Evolutionary conservation across 495 filamentous ascomycete genomes (phyloP).

Genomic region (Tricharina praecox): DNA sequence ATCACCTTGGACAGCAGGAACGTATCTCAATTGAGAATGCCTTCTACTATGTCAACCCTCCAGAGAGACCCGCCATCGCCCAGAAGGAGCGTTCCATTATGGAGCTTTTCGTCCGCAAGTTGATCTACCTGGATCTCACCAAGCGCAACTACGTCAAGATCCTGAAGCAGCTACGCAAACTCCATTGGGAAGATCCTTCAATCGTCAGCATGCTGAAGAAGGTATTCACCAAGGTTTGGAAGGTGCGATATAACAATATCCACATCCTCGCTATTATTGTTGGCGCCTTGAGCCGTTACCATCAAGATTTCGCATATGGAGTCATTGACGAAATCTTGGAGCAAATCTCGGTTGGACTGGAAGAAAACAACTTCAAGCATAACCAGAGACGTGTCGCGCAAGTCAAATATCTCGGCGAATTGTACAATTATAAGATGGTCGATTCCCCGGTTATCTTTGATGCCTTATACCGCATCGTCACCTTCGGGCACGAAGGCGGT

Average conservation of each 20-base stretch:
- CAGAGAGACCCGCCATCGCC: constrained; percentile 78
- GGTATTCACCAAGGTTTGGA: constrained; percentile 86
- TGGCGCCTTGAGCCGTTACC: constrained; percentile 73
- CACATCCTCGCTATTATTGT: constrained; percentile 87
- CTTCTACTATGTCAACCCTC: constrained; percentile 93
- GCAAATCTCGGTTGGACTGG: constrained; percentile 70
- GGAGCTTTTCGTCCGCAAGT: constrained; percentile 77
- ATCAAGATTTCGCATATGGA: constrained; percentile 71
- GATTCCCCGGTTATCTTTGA: constrained; percentile 94
- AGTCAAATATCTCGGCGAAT: constrained; percentile 88
- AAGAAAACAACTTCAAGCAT: constrained; percentile 93
- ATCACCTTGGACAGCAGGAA: constrained; percentile 76
- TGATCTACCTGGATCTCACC: constrained; percentile 84
- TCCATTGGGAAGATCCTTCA: constrained; percentile 92
- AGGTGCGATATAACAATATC: constrained; percentile 94
- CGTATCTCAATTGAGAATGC: constrained; percentile 98
- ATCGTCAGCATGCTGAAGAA: constrained; percentile 63
- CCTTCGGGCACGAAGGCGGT: constrained; percentile 73
- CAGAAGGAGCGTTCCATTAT: constrained; percentile 91
- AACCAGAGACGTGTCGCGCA: constrained; percentile 92
- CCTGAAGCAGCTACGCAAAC: constrained; percentile 77
- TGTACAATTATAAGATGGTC: constrained; percentile 96
- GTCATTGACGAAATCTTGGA: constrained; percentile 85
- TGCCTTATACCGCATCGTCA: constrained; percentile 81
- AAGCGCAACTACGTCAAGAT: constrained; percentile 87